Evolutionary conservation across 1,284 basidiomycete genomes (phyloP).

Genomic region (Cerrena zonata): DNA sequence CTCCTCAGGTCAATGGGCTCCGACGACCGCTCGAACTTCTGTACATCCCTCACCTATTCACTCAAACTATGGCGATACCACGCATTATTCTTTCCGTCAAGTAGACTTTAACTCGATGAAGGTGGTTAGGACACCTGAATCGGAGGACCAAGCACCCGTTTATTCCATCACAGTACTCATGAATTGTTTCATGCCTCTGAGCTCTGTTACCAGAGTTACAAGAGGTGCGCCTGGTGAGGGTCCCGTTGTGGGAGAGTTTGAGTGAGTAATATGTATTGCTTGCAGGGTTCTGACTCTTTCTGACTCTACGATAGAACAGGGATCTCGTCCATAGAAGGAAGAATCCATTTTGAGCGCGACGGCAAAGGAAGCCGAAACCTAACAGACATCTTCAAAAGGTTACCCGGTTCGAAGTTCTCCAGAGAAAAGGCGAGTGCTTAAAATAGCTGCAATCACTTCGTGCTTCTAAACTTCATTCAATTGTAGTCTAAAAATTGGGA

Average conservation of each 20-base stretch:
- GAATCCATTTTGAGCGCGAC: not conserved
- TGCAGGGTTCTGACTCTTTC: not conserved
- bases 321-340: conserved; percentile 1
- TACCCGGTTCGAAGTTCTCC: not conserved
- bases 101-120: conserved; percentile 4
- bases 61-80: no score
- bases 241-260: conserved; percentile 11
- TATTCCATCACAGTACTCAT: conserved; percentile 12
- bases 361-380: conserved; percentile 9
- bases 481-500: not conserved
- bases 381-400: not conserved
- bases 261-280: conserved; percentile 8
- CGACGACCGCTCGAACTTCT: no score
- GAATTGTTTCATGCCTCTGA: conserved; percentile 15
- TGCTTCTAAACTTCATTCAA: no score
- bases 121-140: not conserved
- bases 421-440: no score
- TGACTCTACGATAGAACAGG: conserved; percentile 1
- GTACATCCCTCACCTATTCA: no score
- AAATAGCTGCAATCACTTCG: no score
- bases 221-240: not conserved
- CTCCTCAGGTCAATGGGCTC: no score
- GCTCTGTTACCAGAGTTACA: no score
- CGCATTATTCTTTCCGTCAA: not conserved
- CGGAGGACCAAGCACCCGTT: conserved; percentile 7